phyloP scores from a whole-genome alignment of 129 eudicot species.

The Pseudognaphalium luteoalbum region DNA sequence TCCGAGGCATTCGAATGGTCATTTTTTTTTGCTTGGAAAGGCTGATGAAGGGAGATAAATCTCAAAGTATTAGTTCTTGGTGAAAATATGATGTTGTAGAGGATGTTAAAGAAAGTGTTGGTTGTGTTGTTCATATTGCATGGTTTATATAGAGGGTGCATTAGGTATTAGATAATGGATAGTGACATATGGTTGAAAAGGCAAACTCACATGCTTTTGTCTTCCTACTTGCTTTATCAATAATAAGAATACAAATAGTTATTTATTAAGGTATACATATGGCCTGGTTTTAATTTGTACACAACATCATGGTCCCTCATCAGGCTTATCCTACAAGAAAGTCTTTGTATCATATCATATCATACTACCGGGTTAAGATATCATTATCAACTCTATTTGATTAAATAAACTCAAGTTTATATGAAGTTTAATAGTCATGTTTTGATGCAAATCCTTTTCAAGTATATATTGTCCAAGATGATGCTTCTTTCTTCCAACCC shows the following conservation, averaged over 20 bases:
- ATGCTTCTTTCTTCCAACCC: no score
- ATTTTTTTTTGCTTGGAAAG: background rate
- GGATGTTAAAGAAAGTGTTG: background rate
- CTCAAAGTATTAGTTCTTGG: background rate
- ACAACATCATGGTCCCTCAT: background rate
- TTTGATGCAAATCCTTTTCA: no score
- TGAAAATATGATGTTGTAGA: background rate
- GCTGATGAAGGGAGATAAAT: background rate
- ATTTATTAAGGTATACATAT: no score
- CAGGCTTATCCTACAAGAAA: background rate
- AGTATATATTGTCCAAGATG: no score
- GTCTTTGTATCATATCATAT: no score
- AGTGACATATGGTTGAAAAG: background rate
- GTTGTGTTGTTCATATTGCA: background rate
- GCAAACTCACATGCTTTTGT: background rate
- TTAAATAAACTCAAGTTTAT: no score
- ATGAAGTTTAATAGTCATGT: no score
- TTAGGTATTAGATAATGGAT: background rate
- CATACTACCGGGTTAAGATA: no score
- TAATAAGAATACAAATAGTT: background rate
- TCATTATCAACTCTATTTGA: no score
- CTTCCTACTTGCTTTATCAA: background rate
- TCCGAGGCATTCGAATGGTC: constrained; percentile 23
- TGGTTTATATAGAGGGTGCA: background rate
- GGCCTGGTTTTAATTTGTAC: background rate